A percentile compares a stretch with the other conserved stretches of the same genome.
Conservation (phyloP, 805 yeast species). For the Zygosaccharomyces pseudorouxii region DNA sequence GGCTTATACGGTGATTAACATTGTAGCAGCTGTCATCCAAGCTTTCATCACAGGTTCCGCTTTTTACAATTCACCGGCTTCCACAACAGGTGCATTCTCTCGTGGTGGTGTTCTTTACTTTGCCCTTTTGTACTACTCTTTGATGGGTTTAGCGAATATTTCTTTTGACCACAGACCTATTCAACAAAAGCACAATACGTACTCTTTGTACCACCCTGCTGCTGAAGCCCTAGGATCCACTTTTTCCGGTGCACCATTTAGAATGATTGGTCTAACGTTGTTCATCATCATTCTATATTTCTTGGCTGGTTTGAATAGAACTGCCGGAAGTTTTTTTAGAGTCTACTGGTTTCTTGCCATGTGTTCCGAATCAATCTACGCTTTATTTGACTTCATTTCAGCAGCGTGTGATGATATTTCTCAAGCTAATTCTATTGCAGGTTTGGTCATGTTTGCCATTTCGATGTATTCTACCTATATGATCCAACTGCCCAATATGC, state of each 20-base stretch:
- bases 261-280: conserved; percentile 41
- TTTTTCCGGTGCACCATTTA: conserved; percentile 59
- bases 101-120: conserved; percentile 63
- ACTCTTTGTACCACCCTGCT: conserved; percentile 68
- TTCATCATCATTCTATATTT: conserved; percentile 54
- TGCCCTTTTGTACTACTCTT: conserved; percentile 48
- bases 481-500: conserved; percentile 54
- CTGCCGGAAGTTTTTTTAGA: conserved; percentile 52
- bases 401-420: conserved; percentile 44
- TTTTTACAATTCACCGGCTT: conserved; percentile 47
- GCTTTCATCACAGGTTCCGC: conserved; percentile 62
- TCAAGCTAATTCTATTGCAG: conserved; percentile 55
- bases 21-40: conserved; percentile 41
- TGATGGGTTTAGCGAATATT: conserved; percentile 47
- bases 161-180: conserved; percentile 53
- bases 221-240: conserved; percentile 65
- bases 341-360: conserved; percentile 39
- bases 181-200: conserved; percentile 64
- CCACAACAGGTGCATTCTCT: conserved; percentile 55
- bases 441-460: conserved; percentile 45
- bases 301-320: conserved; percentile 46
- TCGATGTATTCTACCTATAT: conserved; percentile 58
- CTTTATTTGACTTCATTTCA: conserved; percentile 51
- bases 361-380: conserved; percentile 27
- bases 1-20: conserved; percentile 40